A percentile compares a stretch with the other conserved stretches of the same genome.
phyloP scores from a whole-genome alignment of 2,329 filamentous ascomycete genomes.

The Xylariales sp. region DNA sequence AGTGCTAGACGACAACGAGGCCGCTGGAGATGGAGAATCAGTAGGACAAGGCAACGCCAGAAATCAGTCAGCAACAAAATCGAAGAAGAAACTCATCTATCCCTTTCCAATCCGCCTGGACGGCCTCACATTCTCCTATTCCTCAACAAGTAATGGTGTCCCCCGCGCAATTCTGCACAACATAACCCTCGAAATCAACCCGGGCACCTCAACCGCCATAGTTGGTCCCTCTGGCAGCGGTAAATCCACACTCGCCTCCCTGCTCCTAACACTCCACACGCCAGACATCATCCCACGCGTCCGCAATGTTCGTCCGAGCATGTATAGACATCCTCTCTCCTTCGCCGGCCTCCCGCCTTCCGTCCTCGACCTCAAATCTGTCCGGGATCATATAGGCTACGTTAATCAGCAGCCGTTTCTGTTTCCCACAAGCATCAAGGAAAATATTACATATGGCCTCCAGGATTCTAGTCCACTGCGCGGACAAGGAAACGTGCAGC shows the following conservation, averaged over 20 bases:
- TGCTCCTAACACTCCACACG: constrained; percentile 69
- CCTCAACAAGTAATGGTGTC: constrained; percentile 39
- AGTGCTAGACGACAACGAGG: neutral
- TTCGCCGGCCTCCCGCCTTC: constrained; percentile 55
- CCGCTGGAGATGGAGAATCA: neutral
- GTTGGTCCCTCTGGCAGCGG: constrained; percentile 85
- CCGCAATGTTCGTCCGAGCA: constrained; percentile 1
- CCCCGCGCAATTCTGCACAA: constrained; percentile 50
- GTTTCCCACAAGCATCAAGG: constrained; percentile 71
- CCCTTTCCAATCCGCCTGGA: constrained; percentile 48
- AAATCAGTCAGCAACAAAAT: constrained; percentile 29
- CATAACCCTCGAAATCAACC: constrained; percentile 60
- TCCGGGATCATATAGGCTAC: constrained; percentile 60
- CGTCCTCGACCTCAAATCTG: constrained; percentile 52
- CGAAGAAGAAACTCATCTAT: constrained; percentile 27
- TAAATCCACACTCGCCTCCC: constrained; percentile 76
- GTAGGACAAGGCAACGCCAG: constrained; percentile 1
- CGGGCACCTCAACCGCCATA: constrained; percentile 67
- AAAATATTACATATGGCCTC: constrained; percentile 81
- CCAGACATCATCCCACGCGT: constrained; percentile 23
- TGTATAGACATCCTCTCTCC: constrained; percentile 39
- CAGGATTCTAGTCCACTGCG: constrained; percentile 46
- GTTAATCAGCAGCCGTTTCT: constrained; percentile 69
- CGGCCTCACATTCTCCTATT: constrained; percentile 68
- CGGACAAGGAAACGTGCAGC: constrained; percentile 37